phyloP scores from a whole-genome alignment of 2,329 filamentous ascomycete genomes.

The Fusarium buharicum region DNA sequence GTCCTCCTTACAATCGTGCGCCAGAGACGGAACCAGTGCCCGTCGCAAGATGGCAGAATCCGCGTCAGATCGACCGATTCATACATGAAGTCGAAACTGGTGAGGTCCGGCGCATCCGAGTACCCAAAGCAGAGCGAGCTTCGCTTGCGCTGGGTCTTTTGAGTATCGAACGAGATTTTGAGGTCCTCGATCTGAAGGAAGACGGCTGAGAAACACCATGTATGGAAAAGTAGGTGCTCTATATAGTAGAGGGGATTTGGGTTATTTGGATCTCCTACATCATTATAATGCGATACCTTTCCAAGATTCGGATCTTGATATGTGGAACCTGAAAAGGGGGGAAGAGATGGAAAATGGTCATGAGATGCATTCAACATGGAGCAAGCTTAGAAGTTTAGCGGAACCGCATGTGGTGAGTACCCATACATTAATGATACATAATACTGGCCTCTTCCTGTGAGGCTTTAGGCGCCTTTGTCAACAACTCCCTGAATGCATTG shows the following conservation, averaged over 20 bases:
- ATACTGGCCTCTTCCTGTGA: slow-evolving; percentile 18
- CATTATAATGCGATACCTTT: slow-evolving; percentile 2
- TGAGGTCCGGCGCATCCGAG: slow-evolving; percentile 62
- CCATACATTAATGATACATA: slow-evolving; percentile 49
- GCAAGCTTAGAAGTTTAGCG: slow-evolving; percentile 15
- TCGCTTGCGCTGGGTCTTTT: slow-evolving; percentile 83
- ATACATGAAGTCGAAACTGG: slow-evolving; percentile 59
- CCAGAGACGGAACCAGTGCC: slow-evolving; percentile 50
- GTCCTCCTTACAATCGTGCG: slow-evolving; percentile 75
- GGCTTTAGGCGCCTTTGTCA: slow-evolving; percentile 16
- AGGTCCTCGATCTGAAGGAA: slow-evolving; percentile 67
- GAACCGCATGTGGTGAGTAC: slow-evolving; percentile 30
- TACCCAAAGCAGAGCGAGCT: slow-evolving; percentile 71
- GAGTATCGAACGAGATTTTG: slow-evolving; percentile 80
- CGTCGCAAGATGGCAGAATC: slow-evolving; percentile 59
- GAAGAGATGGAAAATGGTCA: neutral
- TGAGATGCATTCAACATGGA: neutral
- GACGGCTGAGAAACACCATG: slow-evolving; percentile 32
- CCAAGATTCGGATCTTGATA: neutral
- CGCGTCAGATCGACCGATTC: slow-evolving; percentile 62
- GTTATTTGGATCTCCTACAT: neutral
- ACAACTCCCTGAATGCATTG: slow-evolving; percentile 24
- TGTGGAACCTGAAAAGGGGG: neutral
- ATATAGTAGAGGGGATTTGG: neutral
- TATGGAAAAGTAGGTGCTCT: neutral